Evolutionary conservation across 805 yeast species (phyloP), one percentile per base, ranked within the genome.

Genomic region (Zygoascus bituminiphila): DNA sequence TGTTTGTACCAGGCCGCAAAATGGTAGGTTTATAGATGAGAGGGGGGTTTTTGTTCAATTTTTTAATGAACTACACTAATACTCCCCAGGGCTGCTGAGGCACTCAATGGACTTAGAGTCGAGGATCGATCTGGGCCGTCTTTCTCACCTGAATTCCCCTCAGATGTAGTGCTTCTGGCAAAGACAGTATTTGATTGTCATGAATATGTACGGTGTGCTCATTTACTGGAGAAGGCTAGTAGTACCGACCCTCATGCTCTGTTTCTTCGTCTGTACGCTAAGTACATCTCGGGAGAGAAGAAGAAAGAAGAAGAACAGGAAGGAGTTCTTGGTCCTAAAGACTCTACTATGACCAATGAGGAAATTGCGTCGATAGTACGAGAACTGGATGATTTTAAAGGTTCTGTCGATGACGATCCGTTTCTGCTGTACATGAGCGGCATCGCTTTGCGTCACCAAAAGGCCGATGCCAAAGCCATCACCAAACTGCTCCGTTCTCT

Each of bases 151-250:
- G 44, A 38, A 14, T 17, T 7, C 14, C 43, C 39, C 47, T 22
- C 40, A 49, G 79, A 49, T 73, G 76, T 67, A 50, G 66, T 84
- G 23, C 54, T 77, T 14, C 68, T 87, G 23, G 96, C 91, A 0
- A 77, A 79, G 47, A 63, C 84, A 0, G 81, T 84, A 60, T 87
- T 91, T 69, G 83, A 79, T 58, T 79, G 87, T 59, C 81, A 84
- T 57, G 98, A 93, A 64, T 91, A 82, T 61, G 91, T 82, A 49
- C 67, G 98, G 23, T 84, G 89, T 49, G 78, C 84, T 4, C 69
- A 72, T 55, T 73, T 72, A 12, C 67, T 93, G 49, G 71, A 71
- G 48, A 71, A 72, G 14, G 26, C 19, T 12, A 77, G 82, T 45
- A 17, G 23, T 29, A 61, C 57, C 19, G 71, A 79, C 45, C 70